phyloP scores from a whole-genome alignment of 495 filamentous ascomycete species.

The Penicillium pulvis region DNA sequence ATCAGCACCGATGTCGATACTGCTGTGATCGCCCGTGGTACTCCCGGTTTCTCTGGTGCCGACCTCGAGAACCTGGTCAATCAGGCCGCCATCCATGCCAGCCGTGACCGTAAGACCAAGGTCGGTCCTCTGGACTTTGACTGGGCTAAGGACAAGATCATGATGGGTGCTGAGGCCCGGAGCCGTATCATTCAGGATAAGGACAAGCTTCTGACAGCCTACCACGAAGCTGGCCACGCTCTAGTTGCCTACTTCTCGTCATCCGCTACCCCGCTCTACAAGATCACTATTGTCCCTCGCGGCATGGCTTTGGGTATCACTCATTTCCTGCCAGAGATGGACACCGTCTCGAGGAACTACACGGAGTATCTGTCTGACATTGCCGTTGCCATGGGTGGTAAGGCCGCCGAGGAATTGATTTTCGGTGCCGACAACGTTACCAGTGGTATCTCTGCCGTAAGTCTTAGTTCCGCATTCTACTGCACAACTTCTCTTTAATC shows the following conservation, averaged over 20 bases:
- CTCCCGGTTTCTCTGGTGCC: slow-evolving; percentile 90
- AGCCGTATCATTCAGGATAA: slow-evolving; percentile 86
- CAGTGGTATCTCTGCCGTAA: slow-evolving; percentile 74
- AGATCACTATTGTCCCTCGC: slow-evolving; percentile 93
- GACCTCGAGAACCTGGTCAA: slow-evolving; percentile 97
- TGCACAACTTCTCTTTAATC: not conserved
- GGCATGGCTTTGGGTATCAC: slow-evolving; percentile 85
- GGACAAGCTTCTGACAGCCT: slow-evolving; percentile 87
- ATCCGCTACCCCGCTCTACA: slow-evolving; percentile 77
- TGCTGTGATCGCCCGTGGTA: slow-evolving; percentile 78
- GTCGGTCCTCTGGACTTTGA: slow-evolving; percentile 84
- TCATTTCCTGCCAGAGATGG: slow-evolving; percentile 81
- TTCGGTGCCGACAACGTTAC: slow-evolving; percentile 87
- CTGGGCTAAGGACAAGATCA: slow-evolving; percentile 97
- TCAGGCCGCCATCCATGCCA: slow-evolving; percentile 90
- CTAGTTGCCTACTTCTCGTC: slow-evolving; percentile 81
- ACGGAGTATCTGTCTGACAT: slow-evolving; percentile 70
- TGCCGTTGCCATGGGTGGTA: slow-evolving; percentile 85
- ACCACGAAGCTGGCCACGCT: slow-evolving; percentile 96
- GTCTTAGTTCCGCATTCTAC: slow-evolving; percentile 25
- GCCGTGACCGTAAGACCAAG: slow-evolving; percentile 69
- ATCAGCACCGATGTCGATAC: slow-evolving; percentile 77
- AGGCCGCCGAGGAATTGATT: slow-evolving; percentile 90
- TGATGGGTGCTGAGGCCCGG: slow-evolving; percentile 92
- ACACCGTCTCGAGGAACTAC: slow-evolving; percentile 78